Evolutionary conservation across 2,329 filamentous ascomycete species (phyloP), one percentile per base, ranked within the genome.

Genomic region (Lachnum nothofagi): DNA sequence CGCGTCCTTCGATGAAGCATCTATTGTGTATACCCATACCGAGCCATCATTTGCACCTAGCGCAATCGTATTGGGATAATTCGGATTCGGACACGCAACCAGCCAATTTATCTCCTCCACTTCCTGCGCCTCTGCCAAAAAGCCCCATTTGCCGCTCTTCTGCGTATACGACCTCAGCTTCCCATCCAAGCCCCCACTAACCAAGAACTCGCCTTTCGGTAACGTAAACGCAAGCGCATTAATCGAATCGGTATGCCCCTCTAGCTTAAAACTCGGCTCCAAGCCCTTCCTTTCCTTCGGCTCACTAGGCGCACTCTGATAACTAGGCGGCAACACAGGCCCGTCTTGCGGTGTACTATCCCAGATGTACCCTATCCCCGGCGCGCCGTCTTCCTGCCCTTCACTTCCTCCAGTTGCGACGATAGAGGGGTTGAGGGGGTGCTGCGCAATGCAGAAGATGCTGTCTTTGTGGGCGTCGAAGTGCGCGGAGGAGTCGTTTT

Each of bases 41-140:
- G 85, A 91, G 47, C 93, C 93, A 65, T 98, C 91, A 29, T 79
- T 86, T 27, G 90, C 90, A 49, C 93, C 93, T 6, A 98, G 72
- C 0, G 93, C 93, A 54, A 98, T 66, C 7, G 88, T 83, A 70
- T 96, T 94, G 52, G 85, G 80, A 65, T 88, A 81, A 5, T 75
- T 71, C 10, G 82, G 68, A 53, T 83, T 75, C 1, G 91, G 90
- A 65, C 88, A 95, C 0, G 89, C 71, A 1, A 75, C 70, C 27
- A 97, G 70, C 91, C 91, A 98, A 73, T 93, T 95, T 63, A 98
- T 85, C 70, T 97, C 91, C 60, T 94, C 86, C 8, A 96, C 91
- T 67, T 98, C 93, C 63, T 90, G 86, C 3, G 83, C 80, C 63
- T 93, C 87, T 47, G 52, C 53, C 22, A 44, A 31, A 23, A 44